Percentiles rank a stretch among this genome's conserved stretches.
phyloP scores from a whole-genome alignment of 2,329 filamentous ascomycete genomes.

The Zymoseptoria brevis region DNA sequence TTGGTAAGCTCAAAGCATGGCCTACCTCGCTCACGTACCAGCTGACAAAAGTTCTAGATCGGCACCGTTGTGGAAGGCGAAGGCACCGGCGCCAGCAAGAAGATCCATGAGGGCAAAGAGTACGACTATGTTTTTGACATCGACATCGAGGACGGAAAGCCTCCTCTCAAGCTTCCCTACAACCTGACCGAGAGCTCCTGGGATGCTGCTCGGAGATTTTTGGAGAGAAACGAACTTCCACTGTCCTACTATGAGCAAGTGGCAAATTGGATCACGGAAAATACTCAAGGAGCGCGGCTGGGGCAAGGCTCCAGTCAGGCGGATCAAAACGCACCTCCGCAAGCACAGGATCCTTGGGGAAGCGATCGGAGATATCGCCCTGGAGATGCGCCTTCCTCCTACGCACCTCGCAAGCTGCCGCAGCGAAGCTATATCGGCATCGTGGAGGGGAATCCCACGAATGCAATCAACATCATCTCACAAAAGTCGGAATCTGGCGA shows the following conservation, averaged over 20 bases:
- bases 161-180: conserved; percentile 85
- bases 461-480: conserved; percentile 53
- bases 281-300: conserved; percentile 80
- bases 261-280: conserved; percentile 82
- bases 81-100: conserved; percentile 65
- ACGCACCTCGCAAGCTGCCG: conserved; percentile 24
- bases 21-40: not conserved
- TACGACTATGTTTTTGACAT: conserved; percentile 98
- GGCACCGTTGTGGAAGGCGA: conserved; percentile 89
- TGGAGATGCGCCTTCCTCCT: conserved; percentile 47
- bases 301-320: conserved; percentile 43
- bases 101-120: conserved; percentile 70
- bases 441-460: conserved; percentile 28
- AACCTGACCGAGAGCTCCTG: conserved; percentile 90
- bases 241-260: conserved; percentile 84
- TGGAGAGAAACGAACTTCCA: conserved; percentile 80
- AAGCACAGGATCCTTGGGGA: conserved; percentile 64
- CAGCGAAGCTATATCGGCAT: conserved; percentile 25
- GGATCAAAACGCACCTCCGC: conserved; percentile 32
- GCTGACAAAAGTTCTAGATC: conserved; percentile 45
- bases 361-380: conserved; percentile 72
- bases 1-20: conserved; percentile 14
- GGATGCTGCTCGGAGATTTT: conserved; percentile 82
- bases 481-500: conserved; percentile 48
- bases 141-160: conserved; percentile 90